Percentiles rank a stretch among this genome's conserved stretches.
Evolutionary conservation across 1,284 basidiomycete species (phyloP).

Genomic region (Fomitiporia mediterranea): DNA sequence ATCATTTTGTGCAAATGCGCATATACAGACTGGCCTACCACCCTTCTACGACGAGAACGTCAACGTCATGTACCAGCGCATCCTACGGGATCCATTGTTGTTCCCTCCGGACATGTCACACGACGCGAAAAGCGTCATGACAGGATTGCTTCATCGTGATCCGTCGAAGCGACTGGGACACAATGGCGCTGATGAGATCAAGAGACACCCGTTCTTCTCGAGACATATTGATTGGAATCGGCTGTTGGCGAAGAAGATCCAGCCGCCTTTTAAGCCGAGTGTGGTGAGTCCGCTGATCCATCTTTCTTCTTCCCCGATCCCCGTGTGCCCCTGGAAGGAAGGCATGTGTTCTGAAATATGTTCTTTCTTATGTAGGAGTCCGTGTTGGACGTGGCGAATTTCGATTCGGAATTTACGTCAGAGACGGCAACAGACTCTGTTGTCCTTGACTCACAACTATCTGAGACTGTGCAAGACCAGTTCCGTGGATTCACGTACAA

Average conservation of each 20-base stretch:
- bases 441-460: constrained; percentile 87
- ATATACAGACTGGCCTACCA: constrained; percentile 81
- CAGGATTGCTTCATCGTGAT: constrained; percentile 85
- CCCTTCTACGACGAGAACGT: constrained; percentile 99
- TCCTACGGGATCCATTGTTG: constrained; percentile 88
- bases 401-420: constrained; percentile 92
- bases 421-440: constrained; percentile 93
- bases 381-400: constrained; percentile 82
- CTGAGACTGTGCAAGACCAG: constrained; percentile 92
- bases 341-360: background rate
- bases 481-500: constrained; percentile 88
- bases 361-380: constrained; percentile 49
- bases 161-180: constrained; percentile 82
- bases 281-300: constrained; percentile 63
- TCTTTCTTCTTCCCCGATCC: background rate
- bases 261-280: constrained; percentile 96
- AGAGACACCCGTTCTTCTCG: constrained; percentile 93
- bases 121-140: constrained; percentile 89
- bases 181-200: constrained; percentile 95
- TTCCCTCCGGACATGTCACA: constrained; percentile 89
- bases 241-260: constrained; percentile 91
- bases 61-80: constrained; percentile 97
- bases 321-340: too few relatives aligned
- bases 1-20: too few relatives aligned
- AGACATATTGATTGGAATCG: constrained; percentile 93